phyloP scores from a whole-genome alignment of 2,329 filamentous ascomycete species.

The Fusarium sp. region DNA sequence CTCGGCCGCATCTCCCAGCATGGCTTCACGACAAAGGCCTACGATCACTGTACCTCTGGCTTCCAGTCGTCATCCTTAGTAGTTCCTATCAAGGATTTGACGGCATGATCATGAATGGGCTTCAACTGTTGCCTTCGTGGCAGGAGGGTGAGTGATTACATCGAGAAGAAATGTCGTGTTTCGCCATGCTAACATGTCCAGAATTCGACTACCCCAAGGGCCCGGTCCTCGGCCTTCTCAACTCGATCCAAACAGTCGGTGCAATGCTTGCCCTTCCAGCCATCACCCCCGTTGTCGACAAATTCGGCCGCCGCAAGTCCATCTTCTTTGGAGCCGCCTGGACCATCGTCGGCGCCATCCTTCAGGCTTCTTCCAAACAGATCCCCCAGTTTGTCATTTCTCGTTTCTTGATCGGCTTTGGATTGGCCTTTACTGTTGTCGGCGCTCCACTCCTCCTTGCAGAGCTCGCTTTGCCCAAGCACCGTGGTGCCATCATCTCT shows the following conservation, averaged over 20 bases:
- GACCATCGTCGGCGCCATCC: neutral
- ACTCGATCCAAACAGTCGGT: neutral
- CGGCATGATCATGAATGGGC: neutral
- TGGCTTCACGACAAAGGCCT: constrained; percentile 12
- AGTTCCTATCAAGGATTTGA: neutral
- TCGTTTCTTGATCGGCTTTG: neutral
- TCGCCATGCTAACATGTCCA: neutral
- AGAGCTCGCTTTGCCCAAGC: neutral
- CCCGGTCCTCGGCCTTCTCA: neutral
- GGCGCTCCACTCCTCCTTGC: neutral
- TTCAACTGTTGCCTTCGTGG: neutral
- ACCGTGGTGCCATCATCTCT: neutral
- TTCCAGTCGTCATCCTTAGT: constrained; percentile 3
- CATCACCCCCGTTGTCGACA: neutral
- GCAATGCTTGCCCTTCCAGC: neutral
- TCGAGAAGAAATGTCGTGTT: neutral
- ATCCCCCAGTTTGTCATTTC: neutral
- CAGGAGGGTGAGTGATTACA: neutral
- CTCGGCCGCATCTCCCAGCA: neutral
- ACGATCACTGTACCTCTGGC: constrained; percentile 1
- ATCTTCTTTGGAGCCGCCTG: neutral
- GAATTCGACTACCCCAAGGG: constrained; percentile 1
- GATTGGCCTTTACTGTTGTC: neutral
- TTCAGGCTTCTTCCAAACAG: neutral
- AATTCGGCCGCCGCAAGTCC: neutral